phyloP scores from a whole-genome alignment of 1,139 yeast species.

The Pichia sp. region DNA sequence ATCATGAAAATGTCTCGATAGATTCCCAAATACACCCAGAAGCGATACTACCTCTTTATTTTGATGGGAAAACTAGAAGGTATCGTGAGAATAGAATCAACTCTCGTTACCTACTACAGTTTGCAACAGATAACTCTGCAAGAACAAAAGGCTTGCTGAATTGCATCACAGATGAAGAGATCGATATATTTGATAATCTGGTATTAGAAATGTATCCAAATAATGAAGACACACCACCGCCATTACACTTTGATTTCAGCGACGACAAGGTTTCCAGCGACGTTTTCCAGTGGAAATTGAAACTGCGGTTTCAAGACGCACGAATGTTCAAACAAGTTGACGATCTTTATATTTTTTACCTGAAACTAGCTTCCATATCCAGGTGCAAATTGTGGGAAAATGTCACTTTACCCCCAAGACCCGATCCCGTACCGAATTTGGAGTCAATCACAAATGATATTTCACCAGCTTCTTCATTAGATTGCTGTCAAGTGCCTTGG shows the following conservation, averaged over 20 bases:
- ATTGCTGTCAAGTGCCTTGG: slow-evolving; percentile 11
- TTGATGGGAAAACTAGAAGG: slow-evolving; percentile 10
- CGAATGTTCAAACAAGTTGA: slow-evolving; percentile 1
- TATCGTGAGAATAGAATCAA: slow-evolving; percentile 40
- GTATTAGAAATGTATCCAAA: slow-evolving; percentile 7
- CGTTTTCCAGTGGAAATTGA: slow-evolving; percentile 2
- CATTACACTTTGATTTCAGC: neutral
- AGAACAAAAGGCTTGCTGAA: slow-evolving; percentile 26
- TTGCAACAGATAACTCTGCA: slow-evolving; percentile 38
- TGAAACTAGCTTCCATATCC: slow-evolving; percentile 26
- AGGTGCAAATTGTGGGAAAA: slow-evolving; percentile 41
- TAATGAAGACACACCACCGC: neutral
- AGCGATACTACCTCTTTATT: slow-evolving; percentile 1
- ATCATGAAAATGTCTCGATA: slow-evolving; percentile 3
- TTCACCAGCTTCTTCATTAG: slow-evolving; percentile 4
- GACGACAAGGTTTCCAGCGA: slow-evolving; percentile 4
- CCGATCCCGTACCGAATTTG: slow-evolving; percentile 30
- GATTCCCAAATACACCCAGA: neutral
- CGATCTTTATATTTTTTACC: slow-evolving; percentile 10
- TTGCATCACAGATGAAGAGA: slow-evolving; percentile 27
- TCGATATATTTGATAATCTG: slow-evolving; percentile 22
- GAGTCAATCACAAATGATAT: slow-evolving; percentile 14
- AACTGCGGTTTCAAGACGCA: neutral
- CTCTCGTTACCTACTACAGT: slow-evolving; percentile 35
- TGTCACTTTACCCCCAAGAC: slow-evolving; percentile 41